Evolutionary conservation across 2,329 filamentous ascomycete genomes (phyloP).

Genomic region (Alternaria consortialis): DNA sequence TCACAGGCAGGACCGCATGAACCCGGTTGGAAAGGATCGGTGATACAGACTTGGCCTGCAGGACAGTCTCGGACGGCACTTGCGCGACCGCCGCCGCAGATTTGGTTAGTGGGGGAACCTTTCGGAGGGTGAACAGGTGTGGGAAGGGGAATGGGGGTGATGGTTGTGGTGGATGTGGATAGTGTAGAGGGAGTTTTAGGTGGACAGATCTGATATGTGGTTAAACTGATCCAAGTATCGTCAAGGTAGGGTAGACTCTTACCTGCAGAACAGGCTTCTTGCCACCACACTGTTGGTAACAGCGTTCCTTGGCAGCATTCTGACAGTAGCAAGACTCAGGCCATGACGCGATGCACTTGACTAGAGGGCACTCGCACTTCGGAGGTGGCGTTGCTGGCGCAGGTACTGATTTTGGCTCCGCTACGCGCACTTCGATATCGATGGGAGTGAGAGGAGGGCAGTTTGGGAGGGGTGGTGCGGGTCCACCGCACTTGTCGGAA

Average conservation of each 20-base stretch:
- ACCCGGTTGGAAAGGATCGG: constrained; percentile 39
- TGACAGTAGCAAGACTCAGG: constrained; percentile 44
- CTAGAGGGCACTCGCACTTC: constrained; percentile 34
- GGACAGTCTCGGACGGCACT: constrained; percentile 8
- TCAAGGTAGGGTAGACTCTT: background rate
- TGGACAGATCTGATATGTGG: constrained; percentile 6
- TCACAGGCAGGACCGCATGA: constrained; percentile 50
- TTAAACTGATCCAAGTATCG: background rate
- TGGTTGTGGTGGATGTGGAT: background rate
- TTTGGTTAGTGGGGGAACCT: constrained; percentile 21
- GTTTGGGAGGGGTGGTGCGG: constrained; percentile 8
- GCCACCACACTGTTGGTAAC: constrained; percentile 40
- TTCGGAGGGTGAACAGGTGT: constrained; percentile 1
- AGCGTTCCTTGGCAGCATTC: constrained; percentile 30
- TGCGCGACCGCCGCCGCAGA: constrained; percentile 41
- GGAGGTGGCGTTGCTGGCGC: background rate
- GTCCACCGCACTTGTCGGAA: constrained; percentile 38
- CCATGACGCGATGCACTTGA: constrained; percentile 31
- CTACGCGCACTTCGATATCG: background rate
- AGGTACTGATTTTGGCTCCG: background rate
- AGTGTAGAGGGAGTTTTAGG: background rate
- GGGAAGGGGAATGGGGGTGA: background rate
- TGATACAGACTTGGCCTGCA: constrained; percentile 40
- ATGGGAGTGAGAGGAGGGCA: background rate
- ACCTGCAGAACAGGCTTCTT: constrained; percentile 20